phyloP scores from a whole-genome alignment of 2,329 filamentous ascomycete species.

The Fusarium metavorans region DNA sequence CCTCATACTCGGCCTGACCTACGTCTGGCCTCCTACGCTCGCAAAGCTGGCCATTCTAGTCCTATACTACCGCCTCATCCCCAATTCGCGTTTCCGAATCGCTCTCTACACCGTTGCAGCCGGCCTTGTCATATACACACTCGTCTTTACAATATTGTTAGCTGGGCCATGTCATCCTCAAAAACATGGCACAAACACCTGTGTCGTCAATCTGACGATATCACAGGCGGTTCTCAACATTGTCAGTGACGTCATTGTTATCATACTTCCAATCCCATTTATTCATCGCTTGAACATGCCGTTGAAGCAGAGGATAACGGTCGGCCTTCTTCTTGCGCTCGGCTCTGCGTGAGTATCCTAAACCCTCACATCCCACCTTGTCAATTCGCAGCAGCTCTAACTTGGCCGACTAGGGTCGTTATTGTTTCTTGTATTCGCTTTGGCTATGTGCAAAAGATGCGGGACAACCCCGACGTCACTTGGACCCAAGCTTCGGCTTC shows the following conservation, averaged over 20 bases:
- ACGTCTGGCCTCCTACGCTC: conserved; percentile 13
- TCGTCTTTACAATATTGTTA: conserved; percentile 2
- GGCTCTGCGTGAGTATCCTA: conserved; percentile 2
- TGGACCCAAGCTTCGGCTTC: conserved; percentile 7
- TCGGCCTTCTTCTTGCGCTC: background rate
- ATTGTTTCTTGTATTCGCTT: conserved; percentile 12
- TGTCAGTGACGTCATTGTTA: conserved; percentile 3
- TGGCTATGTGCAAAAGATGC: conserved; percentile 4
- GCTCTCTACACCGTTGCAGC: conserved; percentile 1
- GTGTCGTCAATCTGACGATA: conserved; percentile 6
- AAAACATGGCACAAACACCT: background rate
- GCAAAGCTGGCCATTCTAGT: conserved; percentile 9
- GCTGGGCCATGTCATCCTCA: conserved; percentile 11
- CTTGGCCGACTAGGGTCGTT: background rate
- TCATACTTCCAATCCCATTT: background rate
- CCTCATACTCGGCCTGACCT: conserved; percentile 1
- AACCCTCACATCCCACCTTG: background rate
- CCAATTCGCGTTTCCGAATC: background rate
- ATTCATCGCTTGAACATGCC: conserved; percentile 10
- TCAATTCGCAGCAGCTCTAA: background rate
- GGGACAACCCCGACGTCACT: background rate
- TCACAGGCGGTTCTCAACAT: conserved; percentile 12
- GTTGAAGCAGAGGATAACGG: conserved; percentile 1
- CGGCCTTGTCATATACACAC: background rate
- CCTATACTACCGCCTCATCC: conserved; percentile 2